Conservation (phyloP, 192 early-diverging fungal genomes). For the Anaeromyces robustus region DNA sequence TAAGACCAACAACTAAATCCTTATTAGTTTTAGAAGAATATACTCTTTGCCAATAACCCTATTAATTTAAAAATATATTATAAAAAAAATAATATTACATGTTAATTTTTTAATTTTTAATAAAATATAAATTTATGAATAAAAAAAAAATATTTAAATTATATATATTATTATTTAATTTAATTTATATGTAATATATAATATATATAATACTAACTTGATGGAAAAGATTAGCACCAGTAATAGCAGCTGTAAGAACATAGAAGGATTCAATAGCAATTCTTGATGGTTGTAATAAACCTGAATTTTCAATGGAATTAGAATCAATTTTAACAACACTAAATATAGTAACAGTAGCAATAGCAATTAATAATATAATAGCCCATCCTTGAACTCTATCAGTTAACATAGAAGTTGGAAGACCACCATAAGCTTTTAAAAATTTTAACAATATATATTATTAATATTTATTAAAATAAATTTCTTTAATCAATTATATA, state of each 20-base stretch:
- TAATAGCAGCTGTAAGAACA: conserved; percentile 44
- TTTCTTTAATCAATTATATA: too few species aligned
- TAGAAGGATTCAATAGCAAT: conserved; percentile 46
- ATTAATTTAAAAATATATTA: background rate
- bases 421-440: conserved; percentile 32
- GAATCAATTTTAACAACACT: conserved; percentile 30
- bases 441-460: too few species aligned
- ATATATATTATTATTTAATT: too few species aligned
- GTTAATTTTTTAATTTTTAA: background rate
- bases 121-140: background rate
- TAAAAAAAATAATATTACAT: background rate
- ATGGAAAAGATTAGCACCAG: conserved; percentile 44
- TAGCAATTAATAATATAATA: conserved; percentile 32
- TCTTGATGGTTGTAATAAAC: conserved; percentile 40
- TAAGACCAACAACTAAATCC: conserved; percentile 34
- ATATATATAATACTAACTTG: conserved; percentile 18
- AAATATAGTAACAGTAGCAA: conserved; percentile 32
- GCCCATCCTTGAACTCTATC: conserved; percentile 37
- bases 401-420: conserved; percentile 48
- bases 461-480: too few species aligned
- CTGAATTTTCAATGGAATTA: conserved; percentile 25
- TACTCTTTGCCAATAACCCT: conserved; percentile 55
- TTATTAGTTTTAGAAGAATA: conserved; percentile 48
- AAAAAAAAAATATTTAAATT: too few species aligned
- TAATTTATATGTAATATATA: too few species aligned